A percentile compares a stretch with the other conserved stretches of the same genome.
Conservation (phyloP, 495 filamentous ascomycete species). For the Paragyromitra xinjiangensis region DNA sequence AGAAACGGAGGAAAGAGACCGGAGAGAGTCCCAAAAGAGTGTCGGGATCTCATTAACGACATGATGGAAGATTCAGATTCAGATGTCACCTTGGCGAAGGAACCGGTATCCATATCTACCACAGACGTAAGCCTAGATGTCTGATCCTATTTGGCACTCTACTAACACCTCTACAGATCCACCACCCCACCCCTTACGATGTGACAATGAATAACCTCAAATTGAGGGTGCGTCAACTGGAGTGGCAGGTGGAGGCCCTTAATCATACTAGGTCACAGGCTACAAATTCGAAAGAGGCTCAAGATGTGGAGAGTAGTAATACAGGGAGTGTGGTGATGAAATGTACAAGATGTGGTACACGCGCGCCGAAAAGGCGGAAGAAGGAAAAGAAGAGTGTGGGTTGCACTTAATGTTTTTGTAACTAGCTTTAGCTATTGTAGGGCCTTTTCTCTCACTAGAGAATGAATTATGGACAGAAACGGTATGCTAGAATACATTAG, state of each 20-base stretch:
- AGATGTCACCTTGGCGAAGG: not conserved
- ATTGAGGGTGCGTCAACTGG: not conserved
- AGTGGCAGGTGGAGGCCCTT: not conserved
- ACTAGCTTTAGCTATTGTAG: not conserved
- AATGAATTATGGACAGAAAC: not conserved
- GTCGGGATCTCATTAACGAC: not conserved
- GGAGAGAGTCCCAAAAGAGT: not conserved
- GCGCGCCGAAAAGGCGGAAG: not conserved
- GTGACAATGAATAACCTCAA: not conserved
- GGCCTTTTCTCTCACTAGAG: not conserved
- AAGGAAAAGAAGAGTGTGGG: not conserved
- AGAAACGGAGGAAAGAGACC: not conserved
- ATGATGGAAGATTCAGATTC: not conserved
- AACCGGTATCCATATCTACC: not conserved
- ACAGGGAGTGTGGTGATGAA: not conserved
- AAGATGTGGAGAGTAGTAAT: not conserved
- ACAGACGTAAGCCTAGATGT: not conserved
- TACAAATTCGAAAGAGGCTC: not conserved
- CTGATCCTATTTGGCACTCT: not conserved
- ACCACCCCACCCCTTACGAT: not conserved
- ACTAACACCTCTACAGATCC: not conserved
- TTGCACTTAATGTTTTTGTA: not conserved
- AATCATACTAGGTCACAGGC: not conserved
- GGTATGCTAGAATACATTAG: too few relatives aligned
- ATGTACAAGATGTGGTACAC: not conserved